Conservation (phyloP, 2,329 filamentous ascomycete genomes). For the Aphanocladium album region DNA sequence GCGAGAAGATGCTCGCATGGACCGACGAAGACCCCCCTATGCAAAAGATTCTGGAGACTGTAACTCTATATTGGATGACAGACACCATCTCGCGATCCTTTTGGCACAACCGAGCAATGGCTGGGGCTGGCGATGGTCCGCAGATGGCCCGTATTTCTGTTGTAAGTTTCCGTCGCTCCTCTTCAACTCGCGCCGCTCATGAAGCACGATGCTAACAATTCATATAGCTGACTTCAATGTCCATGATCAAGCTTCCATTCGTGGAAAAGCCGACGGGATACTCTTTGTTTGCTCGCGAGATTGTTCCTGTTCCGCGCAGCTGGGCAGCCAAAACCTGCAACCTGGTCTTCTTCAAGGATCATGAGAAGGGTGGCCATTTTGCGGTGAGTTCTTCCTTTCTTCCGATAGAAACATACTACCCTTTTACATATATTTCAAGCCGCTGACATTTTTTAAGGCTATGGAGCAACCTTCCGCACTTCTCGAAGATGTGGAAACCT, state of each 20-base stretch:
- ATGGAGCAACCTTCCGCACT: constrained; percentile 38
- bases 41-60: constrained; percentile 42
- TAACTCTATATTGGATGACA: constrained; percentile 53
- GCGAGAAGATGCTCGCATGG: constrained; percentile 54
- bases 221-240: constrained; percentile 6
- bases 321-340: constrained; percentile 31
- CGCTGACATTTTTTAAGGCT: constrained; percentile 16
- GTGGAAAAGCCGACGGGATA: constrained; percentile 41
- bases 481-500: constrained; percentile 40
- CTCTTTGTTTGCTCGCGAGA: constrained; percentile 39
- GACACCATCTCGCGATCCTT: constrained; percentile 42
- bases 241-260: constrained; percentile 13
- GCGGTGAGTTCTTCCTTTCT: constrained; percentile 7
- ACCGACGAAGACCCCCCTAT: constrained; percentile 37
- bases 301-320: constrained; percentile 31
- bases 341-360: constrained; percentile 29
- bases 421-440: background rate
- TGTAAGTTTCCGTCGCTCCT: background rate
- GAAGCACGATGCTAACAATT: background rate
- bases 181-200: background rate
- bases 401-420: background rate
- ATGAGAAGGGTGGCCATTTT: constrained; percentile 17
- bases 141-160: constrained; percentile 16
- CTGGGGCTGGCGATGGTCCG: constrained; percentile 19
- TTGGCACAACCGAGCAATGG: constrained; percentile 40